Evolutionary conservation across 2,329 filamentous ascomycete species (phyloP).

Genomic region (Fusarium multiceps): DNA sequence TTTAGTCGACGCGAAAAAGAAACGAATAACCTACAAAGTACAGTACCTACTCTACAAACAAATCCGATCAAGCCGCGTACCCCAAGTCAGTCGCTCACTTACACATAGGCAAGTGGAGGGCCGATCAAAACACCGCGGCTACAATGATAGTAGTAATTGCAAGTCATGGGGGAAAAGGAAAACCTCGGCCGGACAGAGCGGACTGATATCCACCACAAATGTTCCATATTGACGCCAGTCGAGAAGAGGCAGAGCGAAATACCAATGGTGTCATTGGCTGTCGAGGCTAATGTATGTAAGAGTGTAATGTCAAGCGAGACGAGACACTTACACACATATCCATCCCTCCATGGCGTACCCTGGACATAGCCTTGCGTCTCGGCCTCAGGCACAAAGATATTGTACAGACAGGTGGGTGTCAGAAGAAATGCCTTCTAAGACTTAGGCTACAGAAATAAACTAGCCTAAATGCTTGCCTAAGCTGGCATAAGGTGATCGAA

Average conservation of each 20-base stretch:
- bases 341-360: neutral
- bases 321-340: constrained; percentile 31
- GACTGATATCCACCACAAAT: constrained; percentile 10
- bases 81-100: constrained; percentile 4
- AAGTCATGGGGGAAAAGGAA: constrained; percentile 13
- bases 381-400: constrained; percentile 26
- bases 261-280: constrained; percentile 26
- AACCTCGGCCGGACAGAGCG: constrained; percentile 28
- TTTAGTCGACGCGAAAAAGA: neutral
- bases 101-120: constrained; percentile 26
- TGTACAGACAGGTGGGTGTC: too few relatives aligned
- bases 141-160: neutral
- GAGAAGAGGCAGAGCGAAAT: constrained; percentile 2
- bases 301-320: constrained; percentile 12
- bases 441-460: too few relatives aligned
- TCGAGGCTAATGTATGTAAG: constrained; percentile 8
- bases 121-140: constrained; percentile 5
- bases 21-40: neutral
- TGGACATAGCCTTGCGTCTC: neutral
- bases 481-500: too few relatives aligned
- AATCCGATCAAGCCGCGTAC: neutral
- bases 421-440: too few relatives aligned
- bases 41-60: neutral
- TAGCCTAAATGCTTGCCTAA: too few relatives aligned
- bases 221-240: neutral